phyloP scores from a whole-genome alignment of 768 basidiomycete genomes.

The Mycena epipterygia region DNA sequence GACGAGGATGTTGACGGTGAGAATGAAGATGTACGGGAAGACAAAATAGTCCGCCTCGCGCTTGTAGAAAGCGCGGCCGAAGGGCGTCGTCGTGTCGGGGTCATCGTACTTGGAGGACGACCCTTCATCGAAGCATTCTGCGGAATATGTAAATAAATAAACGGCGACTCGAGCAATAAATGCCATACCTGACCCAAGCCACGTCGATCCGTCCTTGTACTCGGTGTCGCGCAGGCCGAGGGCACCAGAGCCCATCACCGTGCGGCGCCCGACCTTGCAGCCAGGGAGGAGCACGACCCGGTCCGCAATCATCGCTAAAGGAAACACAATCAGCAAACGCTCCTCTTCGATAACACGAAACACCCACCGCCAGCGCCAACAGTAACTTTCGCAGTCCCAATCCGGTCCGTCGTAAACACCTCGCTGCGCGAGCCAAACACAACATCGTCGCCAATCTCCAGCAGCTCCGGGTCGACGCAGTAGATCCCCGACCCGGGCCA shows the following conservation, averaged over 20 bases:
- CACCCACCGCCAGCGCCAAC: constrained; percentile 56
- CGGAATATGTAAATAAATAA: neutral
- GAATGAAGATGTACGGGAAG: constrained; percentile 53
- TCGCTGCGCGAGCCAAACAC: constrained; percentile 62
- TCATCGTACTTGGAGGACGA: constrained; percentile 38
- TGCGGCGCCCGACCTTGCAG: constrained; percentile 52
- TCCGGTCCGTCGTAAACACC: constrained; percentile 58
- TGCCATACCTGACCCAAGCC: constrained; percentile 59
- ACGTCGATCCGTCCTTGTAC: constrained; percentile 60
- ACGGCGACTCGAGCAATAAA: neutral
- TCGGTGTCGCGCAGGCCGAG: constrained; percentile 55
- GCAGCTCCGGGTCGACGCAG: constrained; percentile 61
- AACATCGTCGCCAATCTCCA: constrained; percentile 64
- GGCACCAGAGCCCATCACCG: constrained; percentile 64
- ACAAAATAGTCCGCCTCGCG: constrained; percentile 56
- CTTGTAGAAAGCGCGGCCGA: constrained; percentile 59
- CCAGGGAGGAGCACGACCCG: constrained; percentile 61
- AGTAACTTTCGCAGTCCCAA: constrained; percentile 55
- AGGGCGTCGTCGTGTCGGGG: constrained; percentile 54
- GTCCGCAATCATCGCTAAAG: constrained; percentile 64
- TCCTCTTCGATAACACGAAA: neutral
- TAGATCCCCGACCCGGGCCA: constrained; percentile 63
- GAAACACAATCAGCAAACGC: neutral
- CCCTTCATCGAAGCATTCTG: constrained; percentile 35
- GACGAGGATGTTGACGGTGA: constrained; percentile 53